Conservation (phyloP, 1,284 basidiomycete genomes). For the Vanrija pseudolonga region DNA sequence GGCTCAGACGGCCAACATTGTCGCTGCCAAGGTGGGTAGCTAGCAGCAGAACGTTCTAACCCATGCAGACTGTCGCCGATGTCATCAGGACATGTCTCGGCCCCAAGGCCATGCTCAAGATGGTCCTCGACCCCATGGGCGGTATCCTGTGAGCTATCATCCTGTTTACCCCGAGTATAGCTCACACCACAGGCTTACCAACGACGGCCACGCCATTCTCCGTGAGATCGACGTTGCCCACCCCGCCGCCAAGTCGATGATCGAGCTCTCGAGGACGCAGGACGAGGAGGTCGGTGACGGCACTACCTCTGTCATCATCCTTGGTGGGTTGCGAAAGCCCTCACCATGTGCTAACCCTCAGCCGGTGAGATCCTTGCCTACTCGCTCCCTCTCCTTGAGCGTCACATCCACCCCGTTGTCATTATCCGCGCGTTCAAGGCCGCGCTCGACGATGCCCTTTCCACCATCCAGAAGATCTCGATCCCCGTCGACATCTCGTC, state of each 20-base stretch:
- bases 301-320: conserved; percentile 94
- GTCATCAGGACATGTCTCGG: conserved; percentile 98
- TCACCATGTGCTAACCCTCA: conserved; percentile 37
- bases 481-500: conserved; percentile 82
- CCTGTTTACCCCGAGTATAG: background rate
- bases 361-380: conserved; percentile 99
- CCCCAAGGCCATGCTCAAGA: conserved; percentile 98
- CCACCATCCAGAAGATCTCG: conserved; percentile 71
- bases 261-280: conserved; percentile 91
- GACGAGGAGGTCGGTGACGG: conserved; percentile 99
- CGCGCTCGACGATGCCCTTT: conserved; percentile 84
- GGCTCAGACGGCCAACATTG: conserved; percentile 96
- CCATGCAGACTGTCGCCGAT: conserved; percentile 85
- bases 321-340: conserved; percentile 58
- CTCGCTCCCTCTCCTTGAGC: conserved; percentile 84
- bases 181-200: conserved; percentile 67
- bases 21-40: conserved; percentile 78
- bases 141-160: conserved; percentile 70
- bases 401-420: conserved; percentile 96
- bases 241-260: conserved; percentile 99
- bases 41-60: background rate
- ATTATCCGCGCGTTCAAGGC: conserved; percentile 98
- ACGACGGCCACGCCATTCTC: conserved; percentile 95
- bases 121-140: conserved; percentile 98
- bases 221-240: conserved; percentile 98